Base-by-base conservation (phyloP, 306 rosid species). In the Cyamopsis tetragonoloba region DNA sequence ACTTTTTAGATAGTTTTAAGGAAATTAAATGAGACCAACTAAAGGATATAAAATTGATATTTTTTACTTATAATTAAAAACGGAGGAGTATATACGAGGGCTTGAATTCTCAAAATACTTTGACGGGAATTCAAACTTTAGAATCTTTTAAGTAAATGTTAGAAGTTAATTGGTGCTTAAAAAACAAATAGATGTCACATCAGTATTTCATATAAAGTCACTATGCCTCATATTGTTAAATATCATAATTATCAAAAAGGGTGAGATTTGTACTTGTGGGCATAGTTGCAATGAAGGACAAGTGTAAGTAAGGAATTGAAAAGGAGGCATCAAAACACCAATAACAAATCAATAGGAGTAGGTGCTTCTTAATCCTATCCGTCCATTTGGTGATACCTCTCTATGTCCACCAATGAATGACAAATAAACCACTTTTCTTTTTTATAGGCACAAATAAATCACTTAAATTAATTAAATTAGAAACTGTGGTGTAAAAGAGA, bases 361-460 rank as follows among this genome's bases (percentile, higher is more conserved):
- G 91, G 85, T 79, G 78, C 57, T 56, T 62, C 69, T 67, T 34
- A 26, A 73, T 86, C 74, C 20, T 46, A 23, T 38, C 68, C 86
- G 71, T 72, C 73, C 88, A 76, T 61, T 73, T 83, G 81, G 66
- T 41, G 4, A 51, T 70, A 14, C 31, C 18, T 57, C 44, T 34
- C 9, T 67, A 5, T 49, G 32, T 24, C 12, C 47, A 11, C 35
- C n/a, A n/a, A n/a, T n/a, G n/a, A n/a, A n/a, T n/a, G n/a, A n/a
- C n/a, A n/a, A n/a, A n/a, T n/a, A n/a, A n/a, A n/a, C n/a, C n/a
- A n/a, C n/a, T n/a, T n/a, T n/a, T n/a, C n/a, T n/a, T n/a, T n/a
- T n/a, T n/a, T n/a, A n/a, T n/a, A n/a, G n/a, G n/a, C n/a, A n/a
- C n/a, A n/a, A n/a, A n/a, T 15, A 13, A 27, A 49, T 3, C 61